Evolutionary conservation across 495 filamentous ascomycete species (phyloP).

Genomic region (Talaromyces nanjingensis): DNA sequence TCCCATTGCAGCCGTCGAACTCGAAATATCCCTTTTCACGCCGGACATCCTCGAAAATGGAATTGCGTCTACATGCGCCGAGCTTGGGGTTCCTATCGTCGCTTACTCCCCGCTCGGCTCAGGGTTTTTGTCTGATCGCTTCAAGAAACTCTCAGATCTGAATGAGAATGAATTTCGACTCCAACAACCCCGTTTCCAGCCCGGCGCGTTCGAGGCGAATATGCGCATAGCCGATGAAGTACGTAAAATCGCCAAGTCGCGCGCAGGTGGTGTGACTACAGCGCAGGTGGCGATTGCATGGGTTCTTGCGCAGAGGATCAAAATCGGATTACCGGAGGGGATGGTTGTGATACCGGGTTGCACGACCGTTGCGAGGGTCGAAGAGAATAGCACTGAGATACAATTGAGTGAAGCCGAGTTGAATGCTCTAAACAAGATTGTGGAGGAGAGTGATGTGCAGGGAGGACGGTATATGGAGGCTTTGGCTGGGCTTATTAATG

Average conservation of each 20-base stretch:
- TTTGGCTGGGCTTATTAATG: not conserved
- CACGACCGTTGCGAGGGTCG: constrained; percentile 37
- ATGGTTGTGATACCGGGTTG: constrained; percentile 74
- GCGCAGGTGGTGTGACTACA: constrained; percentile 46
- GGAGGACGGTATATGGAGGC: not conserved
- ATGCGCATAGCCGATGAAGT: constrained; percentile 54
- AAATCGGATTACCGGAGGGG: constrained; percentile 33
- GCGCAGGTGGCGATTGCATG: constrained; percentile 69
- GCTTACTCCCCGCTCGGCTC: constrained; percentile 57
- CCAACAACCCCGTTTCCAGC: constrained; percentile 1
- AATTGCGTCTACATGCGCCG: constrained; percentile 47
- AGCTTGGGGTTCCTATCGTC: constrained; percentile 55
- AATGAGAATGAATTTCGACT: not conserved
- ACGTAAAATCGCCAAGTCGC: constrained; percentile 45
- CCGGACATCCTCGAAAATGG: constrained; percentile 30
- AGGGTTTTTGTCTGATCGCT: constrained; percentile 48
- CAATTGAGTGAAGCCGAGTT: constrained; percentile 41
- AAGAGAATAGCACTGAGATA: constrained; percentile 42
- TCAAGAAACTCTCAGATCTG: constrained; percentile 38
- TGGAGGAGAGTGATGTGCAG: constrained; percentile 1
- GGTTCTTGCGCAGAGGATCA: constrained; percentile 39
- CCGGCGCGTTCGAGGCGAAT: constrained; percentile 41
- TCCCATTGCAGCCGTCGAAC: constrained; percentile 52
- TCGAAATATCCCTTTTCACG: constrained; percentile 56
- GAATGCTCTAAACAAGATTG: constrained; percentile 37